Evolutionary conservation across 2,329 filamentous ascomycete genomes (phyloP).

Genomic region (Fusarium siculi): DNA sequence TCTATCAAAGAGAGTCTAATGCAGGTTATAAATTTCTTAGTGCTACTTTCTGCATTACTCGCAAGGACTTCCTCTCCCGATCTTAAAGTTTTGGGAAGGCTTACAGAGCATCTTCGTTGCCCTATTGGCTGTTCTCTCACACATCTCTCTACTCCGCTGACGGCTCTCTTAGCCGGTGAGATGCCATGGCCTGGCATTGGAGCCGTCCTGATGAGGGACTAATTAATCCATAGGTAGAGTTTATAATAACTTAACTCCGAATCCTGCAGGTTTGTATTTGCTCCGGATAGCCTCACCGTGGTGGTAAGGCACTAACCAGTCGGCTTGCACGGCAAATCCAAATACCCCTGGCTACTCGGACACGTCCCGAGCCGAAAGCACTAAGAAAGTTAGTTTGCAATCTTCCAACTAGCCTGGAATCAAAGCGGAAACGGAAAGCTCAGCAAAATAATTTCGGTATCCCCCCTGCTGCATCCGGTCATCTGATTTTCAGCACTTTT

Average conservation of each 20-base stretch:
- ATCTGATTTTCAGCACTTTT: neutral
- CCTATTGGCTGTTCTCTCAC: neutral
- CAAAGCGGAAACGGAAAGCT: neutral
- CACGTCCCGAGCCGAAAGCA: neutral
- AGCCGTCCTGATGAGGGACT: neutral
- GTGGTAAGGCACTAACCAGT: neutral
- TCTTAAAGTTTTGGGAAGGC: neutral
- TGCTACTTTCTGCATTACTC: neutral
- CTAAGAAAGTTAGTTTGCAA: neutral
- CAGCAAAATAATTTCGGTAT: too few species aligned
- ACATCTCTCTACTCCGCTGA: neutral
- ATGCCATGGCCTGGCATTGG: neutral
- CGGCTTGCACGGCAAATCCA: neutral
- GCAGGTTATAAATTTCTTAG: fast-evolving
- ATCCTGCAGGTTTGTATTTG: neutral
- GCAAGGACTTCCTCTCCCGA: neutral
- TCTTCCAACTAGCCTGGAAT: neutral
- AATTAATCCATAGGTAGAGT: too few species aligned
- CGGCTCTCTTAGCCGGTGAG: neutral
- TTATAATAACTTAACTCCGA: neutral
- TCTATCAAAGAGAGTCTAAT: neutral
- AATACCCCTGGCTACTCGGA: fast-evolving
- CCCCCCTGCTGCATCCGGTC: neutral
- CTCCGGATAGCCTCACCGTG: fast-evolving
- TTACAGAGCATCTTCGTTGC: neutral